Base-by-base conservation (phyloP, 768 basidiomycete species). In the Termitomyces sp. region DNA sequence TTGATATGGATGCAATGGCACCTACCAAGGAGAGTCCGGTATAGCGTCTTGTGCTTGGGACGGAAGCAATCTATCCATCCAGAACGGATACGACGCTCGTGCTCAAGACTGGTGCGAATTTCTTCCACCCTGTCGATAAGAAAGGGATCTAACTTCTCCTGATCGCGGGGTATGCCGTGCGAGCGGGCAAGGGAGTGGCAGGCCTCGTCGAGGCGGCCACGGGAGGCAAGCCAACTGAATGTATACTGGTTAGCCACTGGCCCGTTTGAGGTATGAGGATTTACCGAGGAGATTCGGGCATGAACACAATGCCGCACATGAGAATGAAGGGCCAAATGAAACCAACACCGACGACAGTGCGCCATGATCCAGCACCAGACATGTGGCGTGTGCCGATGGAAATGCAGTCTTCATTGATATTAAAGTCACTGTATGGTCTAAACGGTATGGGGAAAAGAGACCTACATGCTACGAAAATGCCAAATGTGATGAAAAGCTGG, bases 61-160 rank as follows among this genome's bases (percentile, higher is more conserved):
- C 66, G 72, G 75, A 91, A 89, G 69, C 87, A 88, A 57, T 87
- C 85, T n/a, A 83, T 56, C 88, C 89, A 91, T 5, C 83, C 82
- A 4, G 76, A 78, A 59, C 69, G 73, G 39, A 77, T 63, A 18
- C 68, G 62, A 32, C 70, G 69, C 67, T 88, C 86, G 59, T 73
- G 71, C 59, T 83, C 79, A 26, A 85, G 68, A 36, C 79, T 80
- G 27, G 68, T 69, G 14, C 69, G 66, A 56, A 90, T 89, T 64
- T 87, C 86, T 40, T 83, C 76, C 10, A 80, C 72, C 66, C 84
- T 82, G 5, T 74, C 71, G 42, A 69, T 64, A 42, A 85, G 74
- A 66, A 79, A 74, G 55, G 68, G 69, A 63, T 80, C 74, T 7
- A 69, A 67, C 3, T 69, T 62, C 10, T 74, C 79, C 52, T 81